These are phyloP conservation scores for Ottelia alismoides DNA, from an alignment of 106 monocot species.

Conservation along the genomic window DNA sequence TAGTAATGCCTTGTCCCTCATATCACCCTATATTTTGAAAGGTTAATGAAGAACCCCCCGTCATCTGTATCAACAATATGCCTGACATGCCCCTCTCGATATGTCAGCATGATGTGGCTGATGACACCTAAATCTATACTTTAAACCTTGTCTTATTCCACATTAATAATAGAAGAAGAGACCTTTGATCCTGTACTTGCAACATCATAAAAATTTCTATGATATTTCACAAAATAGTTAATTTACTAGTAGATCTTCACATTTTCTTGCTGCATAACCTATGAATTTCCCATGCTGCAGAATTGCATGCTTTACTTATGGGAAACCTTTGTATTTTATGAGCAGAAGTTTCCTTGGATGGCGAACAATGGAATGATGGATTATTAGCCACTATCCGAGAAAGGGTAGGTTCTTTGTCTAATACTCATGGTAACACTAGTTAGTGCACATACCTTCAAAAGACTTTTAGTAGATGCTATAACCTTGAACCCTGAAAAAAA, in stretches of 20 bases:
- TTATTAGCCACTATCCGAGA: slow-evolving; percentile 89
- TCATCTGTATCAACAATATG: too few relatives aligned
- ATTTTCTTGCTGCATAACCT: neutral
- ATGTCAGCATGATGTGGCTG: too few relatives aligned
- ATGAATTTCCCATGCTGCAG: neutral
- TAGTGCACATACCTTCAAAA: neutral
- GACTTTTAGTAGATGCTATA: neutral
- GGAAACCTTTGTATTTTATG: slow-evolving; percentile 1
- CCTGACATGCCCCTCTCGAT: too few relatives aligned
- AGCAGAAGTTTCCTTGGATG: slow-evolving; percentile 73
- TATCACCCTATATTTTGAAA: too few relatives aligned
- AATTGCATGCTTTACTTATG: neutral
- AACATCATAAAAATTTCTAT: too few relatives aligned
- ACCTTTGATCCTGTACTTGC: too few relatives aligned
- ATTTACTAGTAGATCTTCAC: neutral
- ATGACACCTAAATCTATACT: too few relatives aligned
- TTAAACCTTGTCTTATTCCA: too few relatives aligned
- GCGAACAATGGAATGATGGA: slow-evolving; percentile 98
- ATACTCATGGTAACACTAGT: neutral
- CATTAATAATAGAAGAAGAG: too few relatives aligned
- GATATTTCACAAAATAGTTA: too few relatives aligned
- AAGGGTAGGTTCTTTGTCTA: slow-evolving; percentile 35
- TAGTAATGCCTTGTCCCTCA: too few relatives aligned
- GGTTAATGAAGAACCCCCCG: too few relatives aligned
- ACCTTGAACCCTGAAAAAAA: neutral